Conservation (phyloP, 2,329 filamentous ascomycete genomes). For the Arachnomyces sp. region DNA sequence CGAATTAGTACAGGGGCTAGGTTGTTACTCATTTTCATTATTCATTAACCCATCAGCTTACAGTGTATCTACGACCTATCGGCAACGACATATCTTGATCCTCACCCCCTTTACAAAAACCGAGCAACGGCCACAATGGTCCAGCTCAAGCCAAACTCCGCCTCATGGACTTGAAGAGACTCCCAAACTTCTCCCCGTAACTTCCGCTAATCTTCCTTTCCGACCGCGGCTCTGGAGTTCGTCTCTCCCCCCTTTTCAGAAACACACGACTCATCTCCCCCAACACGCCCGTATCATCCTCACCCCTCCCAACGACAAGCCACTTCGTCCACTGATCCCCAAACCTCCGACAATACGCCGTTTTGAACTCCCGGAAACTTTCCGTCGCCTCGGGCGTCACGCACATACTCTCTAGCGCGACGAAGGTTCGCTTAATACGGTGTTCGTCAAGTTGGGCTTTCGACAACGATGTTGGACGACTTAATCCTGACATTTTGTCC, state of each 20-base stretch:
- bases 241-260: conserved; percentile 6
- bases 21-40: no score
- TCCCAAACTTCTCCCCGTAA: conserved; percentile 6
- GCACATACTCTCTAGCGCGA: conserved; percentile 26
- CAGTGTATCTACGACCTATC: no score
- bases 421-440: conserved; percentile 26
- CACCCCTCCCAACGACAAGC: conserved; percentile 1
- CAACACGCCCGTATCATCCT: neutral
- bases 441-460: conserved; percentile 15
- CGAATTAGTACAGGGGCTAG: no score
- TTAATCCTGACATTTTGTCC: conserved; percentile 14
- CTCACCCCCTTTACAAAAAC: no score
- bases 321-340: conserved; percentile 16
- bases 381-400: conserved; percentile 25
- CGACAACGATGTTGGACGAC: conserved; percentile 9
- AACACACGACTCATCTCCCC: neutral
- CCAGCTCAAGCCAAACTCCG: conserved; percentile 7
- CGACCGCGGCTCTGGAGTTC: neutral
- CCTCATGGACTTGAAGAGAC: conserved; percentile 10
- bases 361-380: conserved; percentile 25
- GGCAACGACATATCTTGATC: no score
- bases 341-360: conserved; percentile 17
- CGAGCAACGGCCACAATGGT: no score
- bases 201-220: conserved; percentile 3
- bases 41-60: no score